phyloP scores from a whole-genome alignment of 2,329 filamentous ascomycete genomes.

The Penicillium paneum region DNA sequence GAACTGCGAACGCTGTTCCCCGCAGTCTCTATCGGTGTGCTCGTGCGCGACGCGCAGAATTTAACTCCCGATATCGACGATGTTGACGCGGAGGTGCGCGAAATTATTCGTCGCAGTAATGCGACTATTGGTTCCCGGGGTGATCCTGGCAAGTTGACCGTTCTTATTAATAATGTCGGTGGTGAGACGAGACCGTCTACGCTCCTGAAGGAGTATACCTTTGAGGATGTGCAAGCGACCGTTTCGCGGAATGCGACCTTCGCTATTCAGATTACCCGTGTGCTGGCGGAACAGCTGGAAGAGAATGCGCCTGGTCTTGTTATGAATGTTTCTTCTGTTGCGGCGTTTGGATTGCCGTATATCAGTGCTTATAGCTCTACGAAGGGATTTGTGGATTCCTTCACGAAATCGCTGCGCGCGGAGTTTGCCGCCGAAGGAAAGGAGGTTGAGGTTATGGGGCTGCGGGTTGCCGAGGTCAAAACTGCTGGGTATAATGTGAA shows the following conservation, averaged over 20 bases:
- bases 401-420: slow-evolving; percentile 40
- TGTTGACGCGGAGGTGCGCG: slow-evolving; percentile 23
- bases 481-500: slow-evolving; percentile 26
- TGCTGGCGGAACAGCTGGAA: slow-evolving; percentile 46
- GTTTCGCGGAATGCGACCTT: slow-evolving; percentile 52
- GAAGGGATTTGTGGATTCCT: slow-evolving; percentile 48
- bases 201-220: slow-evolving; percentile 36
- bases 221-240: slow-evolving; percentile 41
- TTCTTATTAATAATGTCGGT: slow-evolving; percentile 59
- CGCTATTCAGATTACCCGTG: slow-evolving; percentile 48
- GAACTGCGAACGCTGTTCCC: slow-evolving; percentile 45
- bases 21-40: slow-evolving; percentile 32
- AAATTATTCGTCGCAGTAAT: slow-evolving; percentile 24
- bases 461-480: slow-evolving; percentile 36
- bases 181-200: slow-evolving; percentile 38
- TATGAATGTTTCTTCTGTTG: slow-evolving; percentile 51
- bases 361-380: slow-evolving; percentile 46
- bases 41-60: slow-evolving; percentile 46
- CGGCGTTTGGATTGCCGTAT: slow-evolving; percentile 49
- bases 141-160: slow-evolving; percentile 37
- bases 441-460: slow-evolving; percentile 40
- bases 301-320: slow-evolving; percentile 46
- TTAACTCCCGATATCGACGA: slow-evolving; percentile 20
- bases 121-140: background rate
- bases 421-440: slow-evolving; percentile 43